Conservation (phyloP, 148 eudicot genomes). For the Fagopyrum tataricum region DNA sequence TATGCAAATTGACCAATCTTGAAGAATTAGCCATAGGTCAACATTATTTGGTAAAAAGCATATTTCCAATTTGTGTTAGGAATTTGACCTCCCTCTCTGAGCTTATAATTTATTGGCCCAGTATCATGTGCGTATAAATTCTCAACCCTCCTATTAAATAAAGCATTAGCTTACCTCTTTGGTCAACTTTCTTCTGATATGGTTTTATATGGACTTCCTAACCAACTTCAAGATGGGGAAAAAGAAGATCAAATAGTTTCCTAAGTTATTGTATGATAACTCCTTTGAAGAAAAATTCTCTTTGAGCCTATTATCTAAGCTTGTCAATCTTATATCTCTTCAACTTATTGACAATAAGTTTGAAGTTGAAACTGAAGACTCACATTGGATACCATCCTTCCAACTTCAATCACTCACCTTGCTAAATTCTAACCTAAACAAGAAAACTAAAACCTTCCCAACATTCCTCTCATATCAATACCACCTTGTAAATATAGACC, state of each 20-base stretch:
- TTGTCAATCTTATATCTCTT: neutral
- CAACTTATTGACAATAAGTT: neutral
- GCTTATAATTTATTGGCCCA: no score
- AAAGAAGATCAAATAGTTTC: no score
- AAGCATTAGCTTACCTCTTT: no score
- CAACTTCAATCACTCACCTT: neutral
- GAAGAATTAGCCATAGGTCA: no score
- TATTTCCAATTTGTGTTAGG: no score
- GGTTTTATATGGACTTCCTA: no score
- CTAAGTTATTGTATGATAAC: neutral
- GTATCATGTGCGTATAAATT: no score
- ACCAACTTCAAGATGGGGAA: no score
- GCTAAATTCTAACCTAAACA: neutral
- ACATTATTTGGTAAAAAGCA: no score
- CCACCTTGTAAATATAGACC: neutral
- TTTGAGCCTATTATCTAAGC: neutral
- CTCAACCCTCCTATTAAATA: no score
- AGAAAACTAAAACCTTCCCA: neutral
- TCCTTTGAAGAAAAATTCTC: neutral
- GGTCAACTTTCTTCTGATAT: no score
- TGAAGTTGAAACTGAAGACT: neutral
- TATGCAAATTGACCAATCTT: neutral
- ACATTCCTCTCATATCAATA: neutral
- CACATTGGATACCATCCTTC: neutral
- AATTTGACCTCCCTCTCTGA: no score